These are phyloP conservation scores for Phylloporus sp. DNA, from an alignment of 768 basidiomycete genomes.

Conservation along the genomic window DNA sequence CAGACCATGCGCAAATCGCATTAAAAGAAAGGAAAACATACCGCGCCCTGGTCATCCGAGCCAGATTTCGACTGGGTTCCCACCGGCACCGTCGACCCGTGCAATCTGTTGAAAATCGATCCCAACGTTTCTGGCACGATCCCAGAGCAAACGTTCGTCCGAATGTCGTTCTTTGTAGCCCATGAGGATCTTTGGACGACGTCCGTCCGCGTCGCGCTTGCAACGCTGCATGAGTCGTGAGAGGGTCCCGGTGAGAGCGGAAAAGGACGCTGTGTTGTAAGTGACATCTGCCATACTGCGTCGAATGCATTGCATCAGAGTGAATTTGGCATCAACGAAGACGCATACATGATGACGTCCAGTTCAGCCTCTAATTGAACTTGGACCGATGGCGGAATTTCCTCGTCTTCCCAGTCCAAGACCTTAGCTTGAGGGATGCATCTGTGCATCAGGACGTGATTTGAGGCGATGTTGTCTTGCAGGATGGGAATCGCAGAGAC, in stretches of 20 bases:
- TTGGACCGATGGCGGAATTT: conserved; percentile 43
- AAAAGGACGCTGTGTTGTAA: conserved; percentile 85
- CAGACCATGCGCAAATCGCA: too few species aligned
- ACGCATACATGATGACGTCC: conserved; percentile 64
- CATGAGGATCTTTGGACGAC: conserved; percentile 52
- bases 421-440: conserved; percentile 31
- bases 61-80: conserved; percentile 69
- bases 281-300: conserved; percentile 90
- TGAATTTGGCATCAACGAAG: neutral
- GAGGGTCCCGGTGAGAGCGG: conserved; percentile 68
- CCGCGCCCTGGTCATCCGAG: conserved; percentile 37
- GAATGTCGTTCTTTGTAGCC: conserved; percentile 86
- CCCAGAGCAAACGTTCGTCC: conserved; percentile 74
- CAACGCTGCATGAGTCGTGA: conserved; percentile 37
- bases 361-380: conserved; percentile 38
- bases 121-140: conserved; percentile 45
- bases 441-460: conserved; percentile 33
- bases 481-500: conserved; percentile 80
- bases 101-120: conserved; percentile 55
- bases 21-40: too few species aligned
- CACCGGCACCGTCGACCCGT: conserved; percentile 53
- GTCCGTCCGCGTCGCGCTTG: conserved; percentile 9
- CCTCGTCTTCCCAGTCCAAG: conserved; percentile 75
- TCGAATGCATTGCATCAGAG: neutral
- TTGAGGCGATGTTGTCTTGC: conserved; percentile 58